Evolutionary conservation across 164 flowering plant species (phyloP), one percentile per base, ranked within the genome.

Genomic region (Stephania yunnanensis): DNA sequence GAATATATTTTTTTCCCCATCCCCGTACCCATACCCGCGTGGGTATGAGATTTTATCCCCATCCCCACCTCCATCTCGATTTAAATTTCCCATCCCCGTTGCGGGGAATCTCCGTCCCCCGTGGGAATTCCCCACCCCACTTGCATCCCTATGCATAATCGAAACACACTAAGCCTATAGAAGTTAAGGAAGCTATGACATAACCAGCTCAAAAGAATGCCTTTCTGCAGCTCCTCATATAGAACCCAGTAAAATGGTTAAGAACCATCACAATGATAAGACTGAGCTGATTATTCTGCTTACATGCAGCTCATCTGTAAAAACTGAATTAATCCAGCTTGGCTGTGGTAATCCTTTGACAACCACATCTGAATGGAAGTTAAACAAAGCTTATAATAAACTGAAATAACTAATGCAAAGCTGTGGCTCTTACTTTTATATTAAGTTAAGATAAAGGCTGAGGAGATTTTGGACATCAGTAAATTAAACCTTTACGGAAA

Each of bases 111-210:
- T 0, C 25, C 25, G 25, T 25, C 25, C 25, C 25, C 25, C 25
- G 25, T 25, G 25, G 25, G 25, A 0, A 25, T 25, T 25, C 25
- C 25, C 25, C 25, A 25, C 25, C 25, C 25, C 25, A 25, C 25
- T 25, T 25, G 25, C 25, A 25, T 25, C 25, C 25, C 25, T 25
- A 25, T 69, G 76, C 44, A 75, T 55, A 69, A 20, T n/a, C 46
- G 74, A 73, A 73, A 64, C 45, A 55, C 55, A 53, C 53, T 42
- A 75, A 69, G 55, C 71, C 77, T 61, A 69, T 10, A 0, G 63
- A 53, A 69, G 6, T 31, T 19, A 6, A 69, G 45, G 42, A 69
- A 58, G 29, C 61, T 11, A 66, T 74, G 61, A 29, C 61, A 66
- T 15, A 74, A 74, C 70, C 17, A 74, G 55, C 67, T 55, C 36